Conservation (phyloP, 2,329 filamentous ascomycete species). For the Sphaerostilbella broomeana region DNA sequence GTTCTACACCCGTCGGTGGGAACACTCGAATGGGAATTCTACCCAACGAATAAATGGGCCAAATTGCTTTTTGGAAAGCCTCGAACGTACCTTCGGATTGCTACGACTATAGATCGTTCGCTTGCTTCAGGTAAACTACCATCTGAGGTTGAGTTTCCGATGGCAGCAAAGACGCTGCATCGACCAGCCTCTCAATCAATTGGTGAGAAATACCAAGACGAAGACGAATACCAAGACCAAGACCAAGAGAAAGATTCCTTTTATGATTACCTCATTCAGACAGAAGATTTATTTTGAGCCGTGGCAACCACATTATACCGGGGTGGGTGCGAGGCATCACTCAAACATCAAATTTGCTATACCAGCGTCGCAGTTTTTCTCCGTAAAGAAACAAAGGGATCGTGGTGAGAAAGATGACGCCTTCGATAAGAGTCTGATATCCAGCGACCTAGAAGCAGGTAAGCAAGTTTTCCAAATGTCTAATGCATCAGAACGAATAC, state of each 20-base stretch:
- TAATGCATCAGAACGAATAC: not conserved
- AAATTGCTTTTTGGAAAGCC: conserved; percentile 1
- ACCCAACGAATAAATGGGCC: conserved; percentile 6
- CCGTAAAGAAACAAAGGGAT: conserved; percentile 4
- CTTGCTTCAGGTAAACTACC: conserved; percentile 5
- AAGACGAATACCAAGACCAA: too few species aligned
- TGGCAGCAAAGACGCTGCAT: too few species aligned
- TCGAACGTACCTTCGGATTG: conserved; percentile 5
- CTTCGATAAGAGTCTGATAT: conserved; percentile 3
- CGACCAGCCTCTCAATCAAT: too few species aligned
- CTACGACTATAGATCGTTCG: conserved; percentile 7
- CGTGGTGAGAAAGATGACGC: not conserved
- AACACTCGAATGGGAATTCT: not conserved
- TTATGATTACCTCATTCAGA: too few species aligned
- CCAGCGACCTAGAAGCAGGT: not conserved
- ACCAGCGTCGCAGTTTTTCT: conserved; percentile 2
- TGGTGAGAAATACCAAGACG: too few species aligned
- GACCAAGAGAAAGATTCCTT: too few species aligned
- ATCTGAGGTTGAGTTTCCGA: conserved; percentile 5
- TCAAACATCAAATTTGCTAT: conserved; percentile 5
- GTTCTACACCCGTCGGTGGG: not conserved
- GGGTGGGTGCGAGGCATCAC: too few species aligned
- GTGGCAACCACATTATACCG: too few species aligned
- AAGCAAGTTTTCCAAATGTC: not conserved
- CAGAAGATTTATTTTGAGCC: too few species aligned